Conservation (phyloP, 164 flowering plant species). For the Paratinospora sagittata region DNA sequence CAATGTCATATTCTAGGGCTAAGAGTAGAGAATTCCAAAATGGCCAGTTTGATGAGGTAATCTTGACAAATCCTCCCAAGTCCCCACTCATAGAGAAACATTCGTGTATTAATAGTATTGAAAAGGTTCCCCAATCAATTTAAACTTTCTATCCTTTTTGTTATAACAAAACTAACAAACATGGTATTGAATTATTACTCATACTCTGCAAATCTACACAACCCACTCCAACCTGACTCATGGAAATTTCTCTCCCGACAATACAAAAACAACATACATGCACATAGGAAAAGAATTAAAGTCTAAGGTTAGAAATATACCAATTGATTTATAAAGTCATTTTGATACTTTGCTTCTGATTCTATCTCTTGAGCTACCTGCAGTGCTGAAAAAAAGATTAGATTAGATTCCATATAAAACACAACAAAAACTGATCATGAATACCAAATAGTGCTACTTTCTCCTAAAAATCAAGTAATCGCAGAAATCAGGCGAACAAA, state of each 20-base stretch:
- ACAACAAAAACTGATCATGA: not conserved
- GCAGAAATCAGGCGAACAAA: not conserved
- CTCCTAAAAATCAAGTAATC: not conserved
- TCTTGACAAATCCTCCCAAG: not conserved
- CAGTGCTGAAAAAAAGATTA: slow-evolving; percentile 9
- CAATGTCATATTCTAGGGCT: not conserved
- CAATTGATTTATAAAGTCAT: slow-evolving; percentile 40
- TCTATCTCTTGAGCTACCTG: slow-evolving; percentile 61
- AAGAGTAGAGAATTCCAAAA: not conserved
- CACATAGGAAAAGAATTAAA: not conserved
- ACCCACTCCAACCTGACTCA: too few species aligned
- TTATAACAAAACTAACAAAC: not conserved
- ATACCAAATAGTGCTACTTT: not conserved
- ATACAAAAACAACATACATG: not conserved
- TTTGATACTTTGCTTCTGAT: slow-evolving; percentile 46
- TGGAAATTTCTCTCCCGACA: not conserved
- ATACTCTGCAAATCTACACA: not conserved
- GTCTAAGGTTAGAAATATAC: slow-evolving; percentile 18
- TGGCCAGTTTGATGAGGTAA: not conserved
- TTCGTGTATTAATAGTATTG: not conserved
- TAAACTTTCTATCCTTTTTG: not conserved
- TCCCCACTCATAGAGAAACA: not conserved
- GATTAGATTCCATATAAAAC: not conserved
- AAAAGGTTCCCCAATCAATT: not conserved
- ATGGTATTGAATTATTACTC: not conserved